Conservation (phyloP, 768 basidiomycete genomes). For the Hypsizygus marmoreus region DNA sequence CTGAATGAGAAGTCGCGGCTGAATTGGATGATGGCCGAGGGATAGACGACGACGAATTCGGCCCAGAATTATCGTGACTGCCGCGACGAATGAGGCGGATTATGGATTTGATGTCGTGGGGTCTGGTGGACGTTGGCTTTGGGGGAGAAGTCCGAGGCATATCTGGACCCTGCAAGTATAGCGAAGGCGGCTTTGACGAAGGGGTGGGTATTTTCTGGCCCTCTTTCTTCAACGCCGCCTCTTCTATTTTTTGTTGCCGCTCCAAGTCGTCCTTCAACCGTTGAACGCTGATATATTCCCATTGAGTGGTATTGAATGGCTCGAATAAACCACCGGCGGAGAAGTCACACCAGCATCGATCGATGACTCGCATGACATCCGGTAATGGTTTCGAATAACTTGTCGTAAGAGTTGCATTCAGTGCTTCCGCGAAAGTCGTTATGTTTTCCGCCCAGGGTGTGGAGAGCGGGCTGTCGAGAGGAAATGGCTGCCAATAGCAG, state of each 20-base stretch:
- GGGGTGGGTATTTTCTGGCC: slow-evolving; percentile 8
- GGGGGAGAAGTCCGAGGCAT: slow-evolving; percentile 20
- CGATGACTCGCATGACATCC: slow-evolving; percentile 62
- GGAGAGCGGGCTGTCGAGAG: slow-evolving; percentile 61
- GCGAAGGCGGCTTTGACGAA: slow-evolving; percentile 1
- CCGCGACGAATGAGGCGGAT: slow-evolving; percentile 16
- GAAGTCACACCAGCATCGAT: slow-evolving; percentile 88
- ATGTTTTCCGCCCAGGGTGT: slow-evolving; percentile 69
- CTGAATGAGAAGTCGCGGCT: slow-evolving; percentile 15
- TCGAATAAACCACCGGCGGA: slow-evolving; percentile 66
- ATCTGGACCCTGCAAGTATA: slow-evolving; percentile 10
- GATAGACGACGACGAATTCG: slow-evolving; percentile 3
- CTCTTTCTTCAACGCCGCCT: slow-evolving; percentile 15
- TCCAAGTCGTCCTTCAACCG: slow-evolving; percentile 43
- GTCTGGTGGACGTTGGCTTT: slow-evolving; percentile 1
- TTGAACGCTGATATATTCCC: slow-evolving; percentile 70
- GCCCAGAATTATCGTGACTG: slow-evolving; percentile 4
- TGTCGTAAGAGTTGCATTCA: slow-evolving; percentile 48
- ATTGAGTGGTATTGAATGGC: slow-evolving; percentile 73
- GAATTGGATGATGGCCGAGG: slow-evolving; percentile 11
- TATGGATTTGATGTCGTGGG: slow-evolving; percentile 17
- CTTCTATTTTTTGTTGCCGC: slow-evolving; percentile 29
- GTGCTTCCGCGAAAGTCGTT: slow-evolving; percentile 71
- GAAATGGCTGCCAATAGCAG: slow-evolving; percentile 88
- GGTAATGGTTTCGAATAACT: slow-evolving; percentile 49